Conservation (phyloP, 192 early-diverging fungal genomes). For the Spizellomyces sp. region DNA sequence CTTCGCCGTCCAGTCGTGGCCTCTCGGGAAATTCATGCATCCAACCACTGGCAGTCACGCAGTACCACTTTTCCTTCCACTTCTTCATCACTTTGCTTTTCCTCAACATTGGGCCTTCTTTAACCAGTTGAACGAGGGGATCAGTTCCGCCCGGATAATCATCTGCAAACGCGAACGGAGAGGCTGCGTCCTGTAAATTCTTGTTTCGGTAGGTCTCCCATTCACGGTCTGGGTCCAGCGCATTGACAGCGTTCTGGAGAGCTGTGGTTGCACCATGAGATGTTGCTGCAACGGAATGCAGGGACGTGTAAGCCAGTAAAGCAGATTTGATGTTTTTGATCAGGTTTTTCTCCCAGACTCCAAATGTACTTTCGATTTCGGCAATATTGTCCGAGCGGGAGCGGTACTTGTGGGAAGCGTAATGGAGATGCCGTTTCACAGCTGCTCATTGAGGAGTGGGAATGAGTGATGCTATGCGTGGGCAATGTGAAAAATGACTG, state of each 20-base stretch:
- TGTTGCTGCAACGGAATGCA: not conserved
- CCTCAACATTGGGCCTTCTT: conserved; percentile 23
- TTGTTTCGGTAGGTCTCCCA: conserved; percentile 15
- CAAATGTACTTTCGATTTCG: conserved; percentile 2
- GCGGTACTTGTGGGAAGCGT: not conserved
- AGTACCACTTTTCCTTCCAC: conserved; percentile 26
- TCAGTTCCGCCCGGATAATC: conserved; percentile 20
- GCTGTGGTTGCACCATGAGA: conserved; percentile 6
- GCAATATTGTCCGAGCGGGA: conserved; percentile 2
- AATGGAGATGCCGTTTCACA: conserved; percentile 11
- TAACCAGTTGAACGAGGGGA: conserved; percentile 19
- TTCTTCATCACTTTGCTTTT: conserved; percentile 25
- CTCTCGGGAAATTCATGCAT: conserved; percentile 27
- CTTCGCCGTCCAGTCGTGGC: conserved; percentile 2
- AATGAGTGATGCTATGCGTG: not conserved
- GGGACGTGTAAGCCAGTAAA: conserved; percentile 22
- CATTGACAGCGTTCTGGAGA: conserved; percentile 15
- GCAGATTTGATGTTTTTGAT: conserved; percentile 19
- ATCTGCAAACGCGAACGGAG: not conserved
- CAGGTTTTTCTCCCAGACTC: conserved; percentile 17
- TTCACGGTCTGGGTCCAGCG: conserved; percentile 15
- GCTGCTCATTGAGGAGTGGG: not conserved
- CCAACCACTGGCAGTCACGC: conserved; percentile 19
- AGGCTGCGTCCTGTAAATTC: not conserved
- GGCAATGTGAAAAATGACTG: not conserved